Evolutionary conservation across 2,329 filamentous ascomycete species (phyloP).

Genomic region (Botrytis medusae): DNA sequence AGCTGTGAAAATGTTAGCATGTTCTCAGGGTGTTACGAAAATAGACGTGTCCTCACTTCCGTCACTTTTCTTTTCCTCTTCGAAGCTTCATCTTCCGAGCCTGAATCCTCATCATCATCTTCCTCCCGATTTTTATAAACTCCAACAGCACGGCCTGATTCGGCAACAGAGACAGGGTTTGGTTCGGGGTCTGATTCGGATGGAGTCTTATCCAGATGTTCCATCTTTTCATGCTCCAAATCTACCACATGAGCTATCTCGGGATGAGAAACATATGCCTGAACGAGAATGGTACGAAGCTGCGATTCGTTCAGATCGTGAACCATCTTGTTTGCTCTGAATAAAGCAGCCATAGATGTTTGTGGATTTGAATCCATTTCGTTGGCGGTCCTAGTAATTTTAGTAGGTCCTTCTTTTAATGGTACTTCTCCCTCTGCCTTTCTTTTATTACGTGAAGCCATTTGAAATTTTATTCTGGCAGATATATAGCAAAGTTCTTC

Average conservation of each 20-base stretch:
- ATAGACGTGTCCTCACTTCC: slow-evolving; percentile 3
- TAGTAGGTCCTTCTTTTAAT: neutral
- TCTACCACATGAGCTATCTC: slow-evolving; percentile 11
- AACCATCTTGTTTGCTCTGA: slow-evolving; percentile 20
- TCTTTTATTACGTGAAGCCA: neutral
- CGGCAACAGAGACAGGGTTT: neutral
- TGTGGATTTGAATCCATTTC: slow-evolving; percentile 7
- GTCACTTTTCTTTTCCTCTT: slow-evolving; percentile 16
- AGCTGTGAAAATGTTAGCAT: slow-evolving; percentile 5
- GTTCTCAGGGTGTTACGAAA: neutral
- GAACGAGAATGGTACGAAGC: slow-evolving; percentile 19
- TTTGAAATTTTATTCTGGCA: neutral
- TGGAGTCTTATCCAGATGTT: neutral
- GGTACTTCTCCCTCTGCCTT: slow-evolving; percentile 11
- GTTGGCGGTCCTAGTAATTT: neutral
- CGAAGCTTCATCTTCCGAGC: neutral
- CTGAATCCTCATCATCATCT: neutral
- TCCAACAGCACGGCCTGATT: too few species aligned
- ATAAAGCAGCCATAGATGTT: slow-evolving; percentile 6
- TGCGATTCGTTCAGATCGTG: slow-evolving; percentile 19
- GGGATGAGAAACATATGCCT: slow-evolving; percentile 17
- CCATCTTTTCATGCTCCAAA: slow-evolving; percentile 19
- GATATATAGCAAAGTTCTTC: neutral
- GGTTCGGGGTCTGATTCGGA: neutral
- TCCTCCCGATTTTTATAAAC: neutral